A percentile compares a stretch with the other conserved stretches of the same genome.
Evolutionary conservation across 2,329 filamentous ascomycete species (phyloP).

Genomic region (Metarhizium album): DNA sequence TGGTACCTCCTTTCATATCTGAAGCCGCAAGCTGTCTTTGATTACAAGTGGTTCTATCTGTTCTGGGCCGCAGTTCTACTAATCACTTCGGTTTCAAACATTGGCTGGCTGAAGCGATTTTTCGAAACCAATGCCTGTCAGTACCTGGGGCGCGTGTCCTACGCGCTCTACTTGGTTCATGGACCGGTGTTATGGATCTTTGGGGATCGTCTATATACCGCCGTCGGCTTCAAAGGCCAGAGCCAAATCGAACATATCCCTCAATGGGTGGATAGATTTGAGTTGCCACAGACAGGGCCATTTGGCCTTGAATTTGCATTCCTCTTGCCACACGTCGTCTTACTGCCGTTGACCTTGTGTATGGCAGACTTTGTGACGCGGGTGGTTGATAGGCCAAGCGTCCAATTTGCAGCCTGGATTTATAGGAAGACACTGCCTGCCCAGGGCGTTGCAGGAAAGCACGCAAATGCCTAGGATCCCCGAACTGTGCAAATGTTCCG

Average conservation of each 20-base stretch:
- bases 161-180: conserved; percentile 53
- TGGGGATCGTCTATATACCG: conserved; percentile 53
- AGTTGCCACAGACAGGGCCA: conserved; percentile 43
- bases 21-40: conserved; percentile 54
- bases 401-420: conserved; percentile 28
- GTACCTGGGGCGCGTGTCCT: conserved; percentile 52
- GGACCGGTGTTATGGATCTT: conserved; percentile 48
- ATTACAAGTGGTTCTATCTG: conserved; percentile 59
- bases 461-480: too few species aligned
- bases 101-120: conserved; percentile 44
- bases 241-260: conserved; percentile 38
- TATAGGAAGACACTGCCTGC: too few species aligned
- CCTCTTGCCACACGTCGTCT: conserved; percentile 45
- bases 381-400: conserved; percentile 49
- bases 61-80: conserved; percentile 49
- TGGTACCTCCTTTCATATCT: conserved; percentile 51
- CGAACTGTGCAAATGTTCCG: too few species aligned
- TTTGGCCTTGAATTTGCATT: conserved; percentile 51
- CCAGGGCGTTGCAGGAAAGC: too few species aligned
- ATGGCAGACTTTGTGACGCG: conserved; percentile 43
- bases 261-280: conserved; percentile 45
- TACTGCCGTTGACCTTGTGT: conserved; percentile 49
- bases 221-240: conserved; percentile 42
- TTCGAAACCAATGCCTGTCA: conserved; percentile 50
- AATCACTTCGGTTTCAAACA: conserved; percentile 44